phyloP scores from a whole-genome alignment of 768 basidiomycete genomes.

The Mycena maculata region DNA sequence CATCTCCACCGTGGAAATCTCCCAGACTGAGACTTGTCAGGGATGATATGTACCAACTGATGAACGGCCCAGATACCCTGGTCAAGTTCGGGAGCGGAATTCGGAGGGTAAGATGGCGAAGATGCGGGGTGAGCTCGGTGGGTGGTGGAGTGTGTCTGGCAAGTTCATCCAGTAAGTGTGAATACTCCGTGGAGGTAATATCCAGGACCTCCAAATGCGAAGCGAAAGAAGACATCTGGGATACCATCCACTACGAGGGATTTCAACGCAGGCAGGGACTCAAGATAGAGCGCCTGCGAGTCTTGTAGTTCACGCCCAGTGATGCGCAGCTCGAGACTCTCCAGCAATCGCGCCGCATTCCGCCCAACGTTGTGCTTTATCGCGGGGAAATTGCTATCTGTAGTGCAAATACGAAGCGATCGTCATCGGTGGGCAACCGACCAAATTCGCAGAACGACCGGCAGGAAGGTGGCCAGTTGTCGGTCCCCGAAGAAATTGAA shows the following conservation, averaged over 20 bases:
- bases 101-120: constrained; percentile 21
- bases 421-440: constrained; percentile 13
- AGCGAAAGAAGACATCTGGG: background rate
- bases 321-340: constrained; percentile 2
- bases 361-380: constrained; percentile 9
- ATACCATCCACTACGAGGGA: constrained; percentile 1
- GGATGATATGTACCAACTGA: constrained; percentile 6
- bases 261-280: background rate
- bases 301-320: background rate
- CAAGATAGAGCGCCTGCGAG: background rate
- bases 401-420: constrained; percentile 2
- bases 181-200: background rate
- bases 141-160: background rate
- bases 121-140: background rate
- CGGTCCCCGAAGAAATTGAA: background rate
- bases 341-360: background rate
- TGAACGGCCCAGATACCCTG: no score
- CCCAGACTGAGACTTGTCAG: constrained; percentile 12
- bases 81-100: background rate
- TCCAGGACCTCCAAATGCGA: constrained; percentile 10
- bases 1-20: no score
- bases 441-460: constrained; percentile 7
- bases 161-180: background rate
- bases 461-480: constrained; percentile 3
- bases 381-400: background rate